Conservation (phyloP, 2,329 filamentous ascomycete species). For the Fonsecaea monophora region DNA sequence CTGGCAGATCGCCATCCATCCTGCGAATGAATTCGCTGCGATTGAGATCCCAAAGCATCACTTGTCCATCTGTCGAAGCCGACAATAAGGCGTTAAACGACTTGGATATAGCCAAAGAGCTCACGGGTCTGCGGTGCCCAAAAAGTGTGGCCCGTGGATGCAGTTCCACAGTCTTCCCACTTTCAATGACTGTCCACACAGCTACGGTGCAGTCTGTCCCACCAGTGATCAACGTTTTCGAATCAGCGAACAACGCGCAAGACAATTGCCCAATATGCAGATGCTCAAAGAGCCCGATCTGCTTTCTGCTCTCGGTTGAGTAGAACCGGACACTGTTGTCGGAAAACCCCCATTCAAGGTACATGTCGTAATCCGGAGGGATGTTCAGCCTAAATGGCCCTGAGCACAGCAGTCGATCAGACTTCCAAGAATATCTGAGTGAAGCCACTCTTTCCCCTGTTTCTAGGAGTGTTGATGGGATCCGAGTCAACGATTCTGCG, state of each 20-base stretch:
- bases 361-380: constrained; percentile 84
- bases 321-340: constrained; percentile 94
- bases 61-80: constrained; percentile 78
- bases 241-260: constrained; percentile 82
- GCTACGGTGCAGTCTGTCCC: constrained; percentile 92
- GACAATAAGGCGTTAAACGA: constrained; percentile 89
- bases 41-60: constrained; percentile 94
- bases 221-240: constrained; percentile 86
- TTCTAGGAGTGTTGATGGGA: constrained; percentile 71
- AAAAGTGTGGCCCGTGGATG: constrained; percentile 81
- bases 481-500: constrained; percentile 75
- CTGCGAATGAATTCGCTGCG: constrained; percentile 83
- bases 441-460: constrained; percentile 81
- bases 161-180: constrained; percentile 76
- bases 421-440: constrained; percentile 76
- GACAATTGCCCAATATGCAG: constrained; percentile 90
- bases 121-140: constrained; percentile 85
- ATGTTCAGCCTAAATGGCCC: constrained; percentile 86
- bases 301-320: constrained; percentile 79
- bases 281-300: constrained; percentile 89
- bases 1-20: constrained; percentile 64
- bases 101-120: constrained; percentile 80
- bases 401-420: constrained; percentile 82
- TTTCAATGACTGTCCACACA: constrained; percentile 73
- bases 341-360: constrained; percentile 93